Percentiles rank a stretch among this genome's conserved stretches.
phyloP scores from a whole-genome alignment of 352 stramenopile species.

The Globisporangium barbulae region DNA sequence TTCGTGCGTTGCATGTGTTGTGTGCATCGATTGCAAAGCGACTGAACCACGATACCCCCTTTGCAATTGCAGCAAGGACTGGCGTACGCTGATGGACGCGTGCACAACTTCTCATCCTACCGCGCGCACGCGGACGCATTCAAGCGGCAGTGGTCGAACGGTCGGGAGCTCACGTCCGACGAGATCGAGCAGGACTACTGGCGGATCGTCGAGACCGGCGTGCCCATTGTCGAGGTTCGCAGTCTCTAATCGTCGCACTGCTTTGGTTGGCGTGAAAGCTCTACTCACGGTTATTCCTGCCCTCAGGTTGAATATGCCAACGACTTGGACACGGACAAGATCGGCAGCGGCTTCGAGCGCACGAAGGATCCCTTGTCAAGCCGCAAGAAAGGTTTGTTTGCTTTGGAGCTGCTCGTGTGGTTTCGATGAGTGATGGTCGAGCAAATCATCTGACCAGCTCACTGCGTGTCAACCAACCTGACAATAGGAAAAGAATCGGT shows the following conservation, averaged over 20 bases:
- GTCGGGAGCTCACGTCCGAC: slow-evolving; percentile 39
- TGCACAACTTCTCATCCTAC: slow-evolving; percentile 52
- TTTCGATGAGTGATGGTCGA: not conserved
- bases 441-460: not conserved
- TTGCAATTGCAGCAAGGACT: slow-evolving; percentile 50
- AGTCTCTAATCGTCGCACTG: not conserved
- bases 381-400: not conserved
- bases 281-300: not conserved
- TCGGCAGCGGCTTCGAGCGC: slow-evolving; percentile 82
- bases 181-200: slow-evolving; percentile 89
- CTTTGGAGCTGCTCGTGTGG: not conserved
- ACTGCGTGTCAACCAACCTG: not conserved
- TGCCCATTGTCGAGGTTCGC: slow-evolving; percentile 27
- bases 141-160: slow-evolving; percentile 45
- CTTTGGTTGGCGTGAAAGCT: not conserved
- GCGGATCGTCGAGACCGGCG: slow-evolving; percentile 73
- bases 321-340: slow-evolving; percentile 76
- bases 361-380: slow-evolving; percentile 18
- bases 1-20: not conserved
- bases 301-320: slow-evolving; percentile 87
- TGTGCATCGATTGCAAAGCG: not conserved
- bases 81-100: slow-evolving; percentile 54
- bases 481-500: slow-evolving; percentile 31
- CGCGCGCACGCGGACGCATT: slow-evolving; percentile 53
- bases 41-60: not conserved